phyloP scores from a whole-genome alignment of 2,329 filamentous ascomycete genomes.

The Thermoascus crustaceus region DNA sequence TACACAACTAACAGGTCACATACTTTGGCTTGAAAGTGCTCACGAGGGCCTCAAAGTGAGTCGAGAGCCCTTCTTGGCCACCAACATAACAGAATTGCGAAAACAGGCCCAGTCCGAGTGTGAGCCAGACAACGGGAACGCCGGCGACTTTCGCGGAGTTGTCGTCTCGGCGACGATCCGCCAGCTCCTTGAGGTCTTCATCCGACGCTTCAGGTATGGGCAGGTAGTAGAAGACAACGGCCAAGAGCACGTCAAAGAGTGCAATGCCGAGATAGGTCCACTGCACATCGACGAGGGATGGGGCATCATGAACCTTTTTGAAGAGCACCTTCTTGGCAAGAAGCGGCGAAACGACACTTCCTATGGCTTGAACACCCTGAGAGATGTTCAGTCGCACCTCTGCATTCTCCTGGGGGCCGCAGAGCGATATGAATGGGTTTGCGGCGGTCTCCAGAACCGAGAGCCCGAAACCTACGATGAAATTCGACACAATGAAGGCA shows the following conservation, averaged over 20 bases:
- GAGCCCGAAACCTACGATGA: conserved; percentile 53
- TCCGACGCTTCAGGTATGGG: conserved; percentile 56
- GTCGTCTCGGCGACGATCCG: conserved; percentile 43
- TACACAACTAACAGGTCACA: conserved; percentile 8
- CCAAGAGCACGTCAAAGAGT: conserved; percentile 51
- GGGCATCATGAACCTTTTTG: conserved; percentile 39
- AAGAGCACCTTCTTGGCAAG: conserved; percentile 54
- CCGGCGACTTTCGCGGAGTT: conserved; percentile 39
- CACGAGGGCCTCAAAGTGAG: conserved; percentile 41
- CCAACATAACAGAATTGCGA: conserved; percentile 55
- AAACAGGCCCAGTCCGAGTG: conserved; percentile 46
- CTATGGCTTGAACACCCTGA: conserved; percentile 54
- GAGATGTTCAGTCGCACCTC: conserved; percentile 54
- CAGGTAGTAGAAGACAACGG: conserved; percentile 53
- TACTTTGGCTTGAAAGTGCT: conserved; percentile 26
- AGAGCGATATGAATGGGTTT: conserved; percentile 56
- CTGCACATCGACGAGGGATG: conserved; percentile 52
- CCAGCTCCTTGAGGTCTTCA: conserved; percentile 49
- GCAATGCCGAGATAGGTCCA: conserved; percentile 59
- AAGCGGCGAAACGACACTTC: conserved; percentile 51
- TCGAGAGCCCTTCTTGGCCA: conserved; percentile 50
- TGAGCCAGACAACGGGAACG: conserved; percentile 48
- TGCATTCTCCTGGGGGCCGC: conserved; percentile 52
- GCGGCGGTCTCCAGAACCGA: conserved; percentile 53
- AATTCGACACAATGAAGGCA: conserved; percentile 54